Conservation (phyloP, 2,329 filamentous ascomycete genomes). For the Neonectria sp. region DNA sequence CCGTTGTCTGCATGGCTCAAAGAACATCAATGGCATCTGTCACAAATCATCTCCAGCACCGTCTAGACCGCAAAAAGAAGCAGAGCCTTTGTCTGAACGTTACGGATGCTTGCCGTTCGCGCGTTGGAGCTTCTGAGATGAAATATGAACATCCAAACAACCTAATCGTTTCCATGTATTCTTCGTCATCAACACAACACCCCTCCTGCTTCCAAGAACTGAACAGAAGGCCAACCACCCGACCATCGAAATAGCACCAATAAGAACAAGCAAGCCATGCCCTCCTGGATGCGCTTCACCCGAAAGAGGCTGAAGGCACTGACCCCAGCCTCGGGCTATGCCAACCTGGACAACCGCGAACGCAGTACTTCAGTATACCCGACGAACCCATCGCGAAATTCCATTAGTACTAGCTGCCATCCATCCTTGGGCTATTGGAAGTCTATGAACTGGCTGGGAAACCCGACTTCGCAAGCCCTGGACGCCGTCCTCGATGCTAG, state of each 20-base stretch:
- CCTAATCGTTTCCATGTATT: not conserved
- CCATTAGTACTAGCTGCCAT: not conserved
- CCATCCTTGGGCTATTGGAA: not conserved
- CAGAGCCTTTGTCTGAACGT: constrained; percentile 13
- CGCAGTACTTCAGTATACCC: no score
- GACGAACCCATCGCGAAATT: not conserved
- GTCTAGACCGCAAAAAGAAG: not conserved
- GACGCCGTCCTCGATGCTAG: not conserved
- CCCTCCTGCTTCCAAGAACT: not conserved
- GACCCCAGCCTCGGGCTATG: not conserved
- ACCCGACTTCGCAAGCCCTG: not conserved
- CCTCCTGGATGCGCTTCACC: not conserved
- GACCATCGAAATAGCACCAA: not conserved
- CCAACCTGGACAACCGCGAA: not conserved
- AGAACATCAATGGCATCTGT: constrained; percentile 11
- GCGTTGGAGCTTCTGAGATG: not conserved
- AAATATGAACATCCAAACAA: not conserved
- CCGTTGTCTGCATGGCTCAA: constrained; percentile 22
- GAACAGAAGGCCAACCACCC: not conserved
- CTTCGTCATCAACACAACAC: not conserved
- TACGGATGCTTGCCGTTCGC: not conserved
- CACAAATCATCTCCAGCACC: not conserved
- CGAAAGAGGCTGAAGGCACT: not conserved
- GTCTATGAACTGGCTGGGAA: not conserved
- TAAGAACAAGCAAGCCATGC: not conserved